These are phyloP conservation scores for Sarcodon sp. DNA, from an alignment of 768 basidiomycete genomes.

Conservation along the genomic window DNA sequence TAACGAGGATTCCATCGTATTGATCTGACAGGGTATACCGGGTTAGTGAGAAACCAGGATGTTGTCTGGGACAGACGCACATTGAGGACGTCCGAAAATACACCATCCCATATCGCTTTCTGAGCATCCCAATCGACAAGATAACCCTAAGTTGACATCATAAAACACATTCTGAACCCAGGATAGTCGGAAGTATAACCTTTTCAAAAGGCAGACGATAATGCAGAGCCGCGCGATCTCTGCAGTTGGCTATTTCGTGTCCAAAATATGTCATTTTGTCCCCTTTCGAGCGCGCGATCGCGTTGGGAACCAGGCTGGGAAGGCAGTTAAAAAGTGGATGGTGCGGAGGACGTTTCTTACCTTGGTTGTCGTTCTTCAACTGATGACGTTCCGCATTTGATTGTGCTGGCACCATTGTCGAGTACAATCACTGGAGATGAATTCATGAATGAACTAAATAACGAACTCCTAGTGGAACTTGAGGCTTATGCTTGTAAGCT, in stretches of 20 bases:
- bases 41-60: conserved; percentile 3
- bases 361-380: conserved; percentile 7
- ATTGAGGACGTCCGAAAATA: conserved; percentile 66
- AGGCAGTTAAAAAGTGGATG: neutral
- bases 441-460: conserved; percentile 4
- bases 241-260: conserved; percentile 69
- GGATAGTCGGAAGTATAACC: conserved; percentile 28
- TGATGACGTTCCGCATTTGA: conserved; percentile 39
- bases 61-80: conserved; percentile 24
- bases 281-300: conserved; percentile 72
- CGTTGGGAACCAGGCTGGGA: conserved; percentile 65
- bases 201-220: conserved; percentile 84
- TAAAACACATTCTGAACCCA: conserved; percentile 8
- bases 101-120: conserved; percentile 87
- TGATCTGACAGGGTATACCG: conserved; percentile 32
- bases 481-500: too few species aligned
- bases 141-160: conserved; percentile 52
- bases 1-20: conserved; percentile 60
- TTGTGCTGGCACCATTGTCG: conserved; percentile 78
- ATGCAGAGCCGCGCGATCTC: conserved; percentile 68
- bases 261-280: conserved; percentile 78
- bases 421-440: conserved; percentile 41
- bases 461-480: too few species aligned
- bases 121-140: conserved; percentile 93
- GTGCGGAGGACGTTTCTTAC: neutral